Evolutionary conservation across 495 filamentous ascomycete genomes (phyloP).

Genomic region (Chaetomium cochliodes): DNA sequence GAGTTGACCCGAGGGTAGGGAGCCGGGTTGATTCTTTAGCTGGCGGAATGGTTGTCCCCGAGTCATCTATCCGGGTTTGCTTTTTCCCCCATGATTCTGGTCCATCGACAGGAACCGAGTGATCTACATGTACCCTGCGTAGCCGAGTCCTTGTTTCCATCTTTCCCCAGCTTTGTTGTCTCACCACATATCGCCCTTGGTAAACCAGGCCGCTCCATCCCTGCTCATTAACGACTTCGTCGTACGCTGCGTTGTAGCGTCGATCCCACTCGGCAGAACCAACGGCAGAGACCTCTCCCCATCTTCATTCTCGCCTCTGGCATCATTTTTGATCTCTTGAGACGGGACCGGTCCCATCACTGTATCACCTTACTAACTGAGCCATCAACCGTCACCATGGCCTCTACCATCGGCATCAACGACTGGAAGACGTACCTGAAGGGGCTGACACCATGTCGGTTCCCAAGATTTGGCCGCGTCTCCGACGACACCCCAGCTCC

Average conservation of each 20-base stretch:
- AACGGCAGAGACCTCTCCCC: background rate
- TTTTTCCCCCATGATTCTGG: background rate
- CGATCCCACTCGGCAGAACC: background rate
- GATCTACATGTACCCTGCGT: background rate
- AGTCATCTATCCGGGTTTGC: slow-evolving; percentile 5
- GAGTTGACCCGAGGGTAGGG: background rate
- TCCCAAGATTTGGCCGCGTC: slow-evolving; percentile 24
- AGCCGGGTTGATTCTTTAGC: background rate
- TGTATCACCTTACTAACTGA: background rate
- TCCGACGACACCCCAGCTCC: background rate
- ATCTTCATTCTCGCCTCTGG: background rate
- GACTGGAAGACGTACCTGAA: slow-evolving; percentile 18
- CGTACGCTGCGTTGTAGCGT: background rate
- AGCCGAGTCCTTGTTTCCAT: background rate
- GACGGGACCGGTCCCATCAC: background rate
- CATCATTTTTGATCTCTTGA: background rate
- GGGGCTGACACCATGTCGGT: slow-evolving; percentile 20
- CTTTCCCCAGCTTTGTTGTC: background rate
- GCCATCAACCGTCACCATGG: background rate
- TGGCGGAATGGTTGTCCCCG: background rate
- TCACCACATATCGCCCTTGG: background rate
- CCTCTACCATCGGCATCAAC: background rate
- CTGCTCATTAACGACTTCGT: background rate
- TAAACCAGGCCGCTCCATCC: background rate
- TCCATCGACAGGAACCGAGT: background rate